A percentile compares a stretch with the other conserved stretches of the same genome.
Evolutionary conservation across 148 eudicot species (phyloP).

Genomic region (Limonium bicolor): DNA sequence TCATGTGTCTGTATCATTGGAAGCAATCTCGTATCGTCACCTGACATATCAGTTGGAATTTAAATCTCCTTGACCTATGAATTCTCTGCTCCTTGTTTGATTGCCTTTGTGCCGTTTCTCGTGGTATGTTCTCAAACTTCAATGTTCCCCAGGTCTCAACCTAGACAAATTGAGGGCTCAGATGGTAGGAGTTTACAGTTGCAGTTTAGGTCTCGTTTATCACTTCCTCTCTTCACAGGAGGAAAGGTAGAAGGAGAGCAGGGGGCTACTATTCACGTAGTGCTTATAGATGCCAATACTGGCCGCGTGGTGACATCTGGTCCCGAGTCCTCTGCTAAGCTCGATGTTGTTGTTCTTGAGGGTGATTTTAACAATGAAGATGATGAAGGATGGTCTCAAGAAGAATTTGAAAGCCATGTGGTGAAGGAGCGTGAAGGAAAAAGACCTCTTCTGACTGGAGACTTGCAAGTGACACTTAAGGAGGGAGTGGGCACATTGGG

Average conservation of each 20-base stretch:
- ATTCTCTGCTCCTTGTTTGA: too few relatives aligned
- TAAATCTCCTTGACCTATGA: too few relatives aligned
- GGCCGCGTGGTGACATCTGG: constrained; percentile 71
- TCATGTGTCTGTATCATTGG: neutral
- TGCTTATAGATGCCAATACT: constrained; percentile 50
- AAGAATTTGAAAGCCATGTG: constrained; percentile 76
- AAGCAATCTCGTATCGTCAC: neutral
- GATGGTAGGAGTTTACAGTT: constrained; percentile 85
- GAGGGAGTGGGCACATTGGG: constrained; percentile 96
- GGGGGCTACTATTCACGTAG: constrained; percentile 86
- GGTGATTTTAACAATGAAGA: constrained; percentile 94
- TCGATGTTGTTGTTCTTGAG: constrained; percentile 81
- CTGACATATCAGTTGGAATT: too few relatives aligned
- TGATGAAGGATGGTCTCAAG: constrained; percentile 80
- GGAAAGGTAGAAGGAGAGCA: constrained; percentile 98
- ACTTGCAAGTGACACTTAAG: constrained; percentile 68
- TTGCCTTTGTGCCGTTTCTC: too few relatives aligned
- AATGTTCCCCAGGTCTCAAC: constrained; percentile 86
- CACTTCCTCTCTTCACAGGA: constrained; percentile 89
- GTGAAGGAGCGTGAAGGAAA: constrained; percentile 95
- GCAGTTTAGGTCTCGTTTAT: constrained; percentile 58
- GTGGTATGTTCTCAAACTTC: too few relatives aligned
- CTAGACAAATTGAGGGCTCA: constrained; percentile 81
- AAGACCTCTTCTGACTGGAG: constrained; percentile 79
- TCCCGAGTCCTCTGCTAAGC: constrained; percentile 61